phyloP scores from a whole-genome alignment of 129 eudicot species.

The Pittosporum tobira region DNA sequence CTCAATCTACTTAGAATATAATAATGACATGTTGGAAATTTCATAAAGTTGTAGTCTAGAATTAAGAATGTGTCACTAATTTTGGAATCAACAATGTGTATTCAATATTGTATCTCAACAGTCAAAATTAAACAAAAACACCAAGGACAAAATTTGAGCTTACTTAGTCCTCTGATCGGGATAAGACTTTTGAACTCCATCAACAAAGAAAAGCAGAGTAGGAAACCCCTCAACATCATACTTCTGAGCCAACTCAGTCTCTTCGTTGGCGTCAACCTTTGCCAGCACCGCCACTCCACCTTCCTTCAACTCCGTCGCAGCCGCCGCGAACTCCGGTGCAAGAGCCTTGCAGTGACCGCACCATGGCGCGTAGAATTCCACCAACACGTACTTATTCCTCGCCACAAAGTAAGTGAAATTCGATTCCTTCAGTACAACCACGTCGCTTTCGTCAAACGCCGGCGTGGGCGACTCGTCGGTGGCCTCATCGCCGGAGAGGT shows the following conservation, averaged over 20 bases:
- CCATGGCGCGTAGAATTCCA: conserved; percentile 87
- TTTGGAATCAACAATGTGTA: no score
- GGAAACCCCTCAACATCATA: conserved; percentile 68
- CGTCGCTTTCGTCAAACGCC: conserved; percentile 61
- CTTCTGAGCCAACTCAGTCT: conserved; percentile 58
- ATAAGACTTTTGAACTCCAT: conserved; percentile 56
- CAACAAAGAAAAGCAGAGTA: conserved; percentile 48
- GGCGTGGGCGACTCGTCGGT: conserved; percentile 16
- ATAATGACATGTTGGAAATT: no score
- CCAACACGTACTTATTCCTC: conserved; percentile 60
- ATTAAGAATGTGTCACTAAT: no score
- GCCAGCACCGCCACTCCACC: conserved; percentile 51
- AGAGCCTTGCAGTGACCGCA: conserved; percentile 71
- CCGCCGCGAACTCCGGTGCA: conserved; percentile 84
- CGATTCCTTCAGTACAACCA: conserved; percentile 43
- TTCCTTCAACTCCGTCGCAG: conserved; percentile 68
- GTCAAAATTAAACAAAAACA: no score
- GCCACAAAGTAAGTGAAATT: conserved; percentile 47
- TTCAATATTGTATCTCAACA: no score
- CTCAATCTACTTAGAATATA: no score
- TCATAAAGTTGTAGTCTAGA: no score
- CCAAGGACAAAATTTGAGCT: no score
- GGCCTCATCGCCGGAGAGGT: conserved; percentile 10
- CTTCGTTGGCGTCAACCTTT: conserved; percentile 66
- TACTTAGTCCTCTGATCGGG: conserved; percentile 57